A percentile compares a stretch with the other conserved stretches of the same genome.
These are phyloP conservation scores for Chernovozyma aurita DNA, from an alignment of 1,139 yeast genomes.

Conservation along the genomic window DNA sequence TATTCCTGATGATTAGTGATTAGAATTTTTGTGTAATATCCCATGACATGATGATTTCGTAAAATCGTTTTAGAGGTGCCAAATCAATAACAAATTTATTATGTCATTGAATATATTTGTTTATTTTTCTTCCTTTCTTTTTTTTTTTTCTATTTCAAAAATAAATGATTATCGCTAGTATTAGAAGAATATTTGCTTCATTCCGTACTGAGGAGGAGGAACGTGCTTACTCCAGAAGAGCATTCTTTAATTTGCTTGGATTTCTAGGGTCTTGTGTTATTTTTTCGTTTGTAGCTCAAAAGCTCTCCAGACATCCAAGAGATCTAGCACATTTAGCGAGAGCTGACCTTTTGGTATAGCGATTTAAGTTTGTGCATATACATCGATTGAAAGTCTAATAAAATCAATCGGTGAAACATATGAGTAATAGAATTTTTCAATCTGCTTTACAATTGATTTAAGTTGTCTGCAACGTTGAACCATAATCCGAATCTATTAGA, in stretches of 20 bases:
- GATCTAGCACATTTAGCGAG: slow-evolving; percentile 31
- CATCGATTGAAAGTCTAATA: too few relatives aligned
- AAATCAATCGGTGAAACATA: too few relatives aligned
- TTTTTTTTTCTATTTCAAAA: slow-evolving; percentile 1
- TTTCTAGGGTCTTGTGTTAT: slow-evolving; percentile 77
- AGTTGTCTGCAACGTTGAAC: too few relatives aligned
- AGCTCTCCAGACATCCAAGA: slow-evolving; percentile 38
- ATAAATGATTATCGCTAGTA: slow-evolving; percentile 56
- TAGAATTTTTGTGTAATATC: neutral
- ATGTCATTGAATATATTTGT: too few relatives aligned
- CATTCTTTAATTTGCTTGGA: slow-evolving; percentile 78
- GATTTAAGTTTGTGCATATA: too few relatives aligned
- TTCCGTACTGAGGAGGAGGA: slow-evolving; percentile 87
- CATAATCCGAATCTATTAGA: too few relatives aligned
- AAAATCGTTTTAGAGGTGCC: too few relatives aligned
- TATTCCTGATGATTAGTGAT: too few relatives aligned
- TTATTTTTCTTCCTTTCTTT: neutral
- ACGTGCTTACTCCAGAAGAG: slow-evolving; percentile 67
- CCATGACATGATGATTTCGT: neutral
- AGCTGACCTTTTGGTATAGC: slow-evolving; percentile 7
- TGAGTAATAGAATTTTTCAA: too few relatives aligned
- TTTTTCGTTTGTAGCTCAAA: slow-evolving; percentile 78
- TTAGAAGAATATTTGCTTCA: slow-evolving; percentile 73
- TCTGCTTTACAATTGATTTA: too few relatives aligned
- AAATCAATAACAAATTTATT: neutral